Conservation (phyloP, 2,329 filamentous ascomycete species). For the Cordyceps cicadae region DNA sequence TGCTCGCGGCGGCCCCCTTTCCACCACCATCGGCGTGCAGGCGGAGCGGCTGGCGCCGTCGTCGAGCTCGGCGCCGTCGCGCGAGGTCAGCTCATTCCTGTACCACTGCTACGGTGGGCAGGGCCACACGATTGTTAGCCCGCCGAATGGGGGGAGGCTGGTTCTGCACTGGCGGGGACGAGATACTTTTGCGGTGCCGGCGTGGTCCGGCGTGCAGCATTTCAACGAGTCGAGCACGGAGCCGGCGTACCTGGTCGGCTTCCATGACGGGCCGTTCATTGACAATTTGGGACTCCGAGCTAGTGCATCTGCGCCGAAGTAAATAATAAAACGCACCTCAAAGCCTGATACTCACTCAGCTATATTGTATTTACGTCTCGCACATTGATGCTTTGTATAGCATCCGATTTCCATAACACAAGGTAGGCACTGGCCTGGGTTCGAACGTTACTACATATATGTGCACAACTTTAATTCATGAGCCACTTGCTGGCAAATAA, state of each 20-base stretch:
- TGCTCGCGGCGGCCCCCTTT: slow-evolving; percentile 25
- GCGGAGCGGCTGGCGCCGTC: slow-evolving; percentile 39
- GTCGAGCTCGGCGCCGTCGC: slow-evolving; percentile 23
- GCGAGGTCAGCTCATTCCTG: slow-evolving; percentile 41
- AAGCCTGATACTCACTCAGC: no score
- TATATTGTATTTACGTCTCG: no score
- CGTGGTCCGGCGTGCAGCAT: slow-evolving; percentile 43
- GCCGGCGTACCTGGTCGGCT: slow-evolving; percentile 26
- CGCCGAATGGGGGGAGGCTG: slow-evolving; percentile 22
- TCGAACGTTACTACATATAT: no score
- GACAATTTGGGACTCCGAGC: slow-evolving; percentile 14
- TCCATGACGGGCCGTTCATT: slow-evolving; percentile 27
- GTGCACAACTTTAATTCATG: no score
- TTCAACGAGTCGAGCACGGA: slow-evolving; percentile 24
- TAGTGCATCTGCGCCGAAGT: not conserved
- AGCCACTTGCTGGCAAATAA: no score
- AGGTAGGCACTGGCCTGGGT: no score
- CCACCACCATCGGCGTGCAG: slow-evolving; percentile 37
- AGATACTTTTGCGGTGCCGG: slow-evolving; percentile 46
- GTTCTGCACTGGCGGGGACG: slow-evolving; percentile 35
- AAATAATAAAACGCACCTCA: not conserved
- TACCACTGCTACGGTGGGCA: slow-evolving; percentile 44
- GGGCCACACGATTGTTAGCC: slow-evolving; percentile 34
- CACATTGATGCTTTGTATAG: not conserved
- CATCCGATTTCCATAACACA: not conserved